Evolutionary conservation across 306 rosid species (phyloP).

Genomic region (Luffa acutangula): DNA sequence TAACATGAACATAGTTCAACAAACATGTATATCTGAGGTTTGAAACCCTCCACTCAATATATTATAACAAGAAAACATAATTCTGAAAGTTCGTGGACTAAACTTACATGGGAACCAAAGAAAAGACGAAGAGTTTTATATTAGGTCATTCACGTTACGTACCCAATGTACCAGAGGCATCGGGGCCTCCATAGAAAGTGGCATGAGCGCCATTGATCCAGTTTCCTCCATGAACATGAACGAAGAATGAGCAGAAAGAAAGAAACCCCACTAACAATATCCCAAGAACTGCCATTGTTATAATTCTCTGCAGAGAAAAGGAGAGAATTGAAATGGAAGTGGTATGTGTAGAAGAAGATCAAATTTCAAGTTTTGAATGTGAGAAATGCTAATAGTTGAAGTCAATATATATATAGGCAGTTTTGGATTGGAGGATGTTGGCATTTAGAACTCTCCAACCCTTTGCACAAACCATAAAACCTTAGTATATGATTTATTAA

Average conservation of each 20-base stretch:
- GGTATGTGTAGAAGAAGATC: background rate
- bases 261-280: background rate
- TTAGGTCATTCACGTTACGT: background rate
- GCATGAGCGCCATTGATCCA: slow-evolving; percentile 13
- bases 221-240: background rate
- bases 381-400: background rate
- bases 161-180: slow-evolving; percentile 20
- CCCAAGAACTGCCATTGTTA: background rate
- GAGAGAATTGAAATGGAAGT: background rate
- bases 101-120: too few relatives aligned
- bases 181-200: slow-evolving; percentile 24
- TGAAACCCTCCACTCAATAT: too few relatives aligned
- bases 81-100: too few relatives aligned
- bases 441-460: background rate
- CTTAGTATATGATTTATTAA: background rate
- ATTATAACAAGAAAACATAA: too few relatives aligned
- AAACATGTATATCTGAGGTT: too few relatives aligned
- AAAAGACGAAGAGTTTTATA: too few relatives aligned
- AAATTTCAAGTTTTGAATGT: background rate
- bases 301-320: background rate
- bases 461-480: too few relatives aligned
- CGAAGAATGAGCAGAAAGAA: background rate
- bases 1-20: too few relatives aligned
- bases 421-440: background rate
- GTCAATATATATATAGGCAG: background rate